Conservation (phyloP, 129 eudicot species). For the Centella asiatica region DNA sequence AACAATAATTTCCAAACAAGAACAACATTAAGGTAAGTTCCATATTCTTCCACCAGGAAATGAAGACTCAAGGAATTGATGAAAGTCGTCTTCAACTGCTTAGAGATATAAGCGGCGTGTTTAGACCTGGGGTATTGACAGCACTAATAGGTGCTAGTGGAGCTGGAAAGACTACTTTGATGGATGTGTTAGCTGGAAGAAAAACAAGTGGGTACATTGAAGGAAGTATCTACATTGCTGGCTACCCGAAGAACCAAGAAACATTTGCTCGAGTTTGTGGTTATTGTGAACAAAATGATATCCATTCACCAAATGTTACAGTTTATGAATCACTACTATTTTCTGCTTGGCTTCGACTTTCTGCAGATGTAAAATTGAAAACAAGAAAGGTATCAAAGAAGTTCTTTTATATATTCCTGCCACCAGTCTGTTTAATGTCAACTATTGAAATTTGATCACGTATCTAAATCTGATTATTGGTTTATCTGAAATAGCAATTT, state of each 20-base stretch:
- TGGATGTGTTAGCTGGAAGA: conserved; percentile 85
- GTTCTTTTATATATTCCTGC: neutral
- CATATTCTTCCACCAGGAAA: conserved; percentile 36
- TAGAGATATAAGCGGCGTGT: conserved; percentile 68
- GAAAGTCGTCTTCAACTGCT: conserved; percentile 68
- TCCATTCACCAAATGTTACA: conserved; percentile 78
- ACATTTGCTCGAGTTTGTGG: conserved; percentile 83
- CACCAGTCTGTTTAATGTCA: no score
- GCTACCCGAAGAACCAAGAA: conserved; percentile 70
- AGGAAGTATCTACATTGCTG: conserved; percentile 60
- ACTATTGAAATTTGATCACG: neutral
- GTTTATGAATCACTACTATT: conserved; percentile 60
- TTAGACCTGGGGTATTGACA: conserved; percentile 75
- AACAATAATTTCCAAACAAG: no score
- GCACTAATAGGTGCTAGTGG: conserved; percentile 85
- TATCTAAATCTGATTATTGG: neutral
- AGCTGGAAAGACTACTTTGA: conserved; percentile 81
- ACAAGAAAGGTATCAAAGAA: conserved; percentile 34
- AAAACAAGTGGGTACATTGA: conserved; percentile 69
- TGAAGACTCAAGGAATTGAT: conserved; percentile 54
- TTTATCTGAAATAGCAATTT: conserved; percentile 31
- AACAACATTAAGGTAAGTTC: no score
- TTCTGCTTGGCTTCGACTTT: conserved; percentile 70
- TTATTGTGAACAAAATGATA: conserved; percentile 80
- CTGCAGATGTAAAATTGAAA: conserved; percentile 41